Evolutionary conservation across 1,139 yeast species (phyloP).

Genomic region (Taphrina communis): DNA sequence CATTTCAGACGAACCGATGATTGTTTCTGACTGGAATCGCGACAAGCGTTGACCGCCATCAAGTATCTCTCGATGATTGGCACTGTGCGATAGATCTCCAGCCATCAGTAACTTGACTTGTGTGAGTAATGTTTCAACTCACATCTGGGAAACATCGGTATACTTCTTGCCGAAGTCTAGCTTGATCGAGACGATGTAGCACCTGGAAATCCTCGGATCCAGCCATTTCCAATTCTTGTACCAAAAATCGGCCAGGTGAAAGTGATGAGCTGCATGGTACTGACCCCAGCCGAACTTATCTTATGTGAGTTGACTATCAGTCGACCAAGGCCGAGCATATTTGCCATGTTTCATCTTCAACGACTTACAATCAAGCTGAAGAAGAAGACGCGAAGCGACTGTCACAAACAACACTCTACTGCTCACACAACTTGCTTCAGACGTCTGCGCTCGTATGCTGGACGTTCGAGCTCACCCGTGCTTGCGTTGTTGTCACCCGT

Average conservation of each 20-base stretch:
- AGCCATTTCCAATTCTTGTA: background rate
- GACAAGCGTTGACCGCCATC: background rate
- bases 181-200: background rate
- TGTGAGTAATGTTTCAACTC: background rate
- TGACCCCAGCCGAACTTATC: background rate
- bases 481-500: too few relatives aligned
- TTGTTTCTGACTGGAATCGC: background rate
- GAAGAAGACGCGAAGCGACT: background rate
- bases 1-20: background rate
- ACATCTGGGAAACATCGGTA: slow-evolving; percentile 4
- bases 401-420: background rate
- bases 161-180: background rate
- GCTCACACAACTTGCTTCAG: background rate
- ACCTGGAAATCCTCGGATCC: background rate
- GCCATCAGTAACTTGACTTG: background rate
- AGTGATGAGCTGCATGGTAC: background rate
- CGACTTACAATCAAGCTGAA: background rate
- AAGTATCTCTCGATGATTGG: slow-evolving; percentile 7
- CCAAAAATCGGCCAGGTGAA: background rate
- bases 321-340: background rate
- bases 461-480: too few relatives aligned
- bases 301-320: background rate
- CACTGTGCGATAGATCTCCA: slow-evolving; percentile 1
- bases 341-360: background rate
- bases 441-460: background rate